These are phyloP conservation scores for Paragyromitra xinjiangensis DNA, from an alignment of 495 filamentous ascomycete genomes.

Conservation along the genomic window DNA sequence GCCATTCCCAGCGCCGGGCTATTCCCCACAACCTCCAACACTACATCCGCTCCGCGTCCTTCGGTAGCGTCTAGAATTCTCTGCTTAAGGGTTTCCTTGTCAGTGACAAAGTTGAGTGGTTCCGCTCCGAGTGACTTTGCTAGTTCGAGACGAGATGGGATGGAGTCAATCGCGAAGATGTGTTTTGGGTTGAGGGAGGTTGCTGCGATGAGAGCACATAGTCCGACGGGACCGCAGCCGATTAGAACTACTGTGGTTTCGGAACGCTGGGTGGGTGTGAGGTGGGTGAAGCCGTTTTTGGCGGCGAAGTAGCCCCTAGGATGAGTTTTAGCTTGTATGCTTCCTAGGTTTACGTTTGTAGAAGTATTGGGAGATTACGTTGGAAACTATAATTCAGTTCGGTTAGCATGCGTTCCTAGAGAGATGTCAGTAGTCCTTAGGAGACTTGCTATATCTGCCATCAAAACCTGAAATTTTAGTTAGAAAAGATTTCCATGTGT, in stretches of 20 bases:
- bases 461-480: constrained; percentile 65
- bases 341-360: not conserved
- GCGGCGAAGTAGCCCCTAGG: constrained; percentile 91
- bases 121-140: constrained; percentile 83
- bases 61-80: constrained; percentile 80
- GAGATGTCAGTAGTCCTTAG: not conserved
- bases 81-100: constrained; percentile 72
- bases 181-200: constrained; percentile 81
- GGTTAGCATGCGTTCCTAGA: constrained; percentile 40
- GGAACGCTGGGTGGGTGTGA: constrained; percentile 68
- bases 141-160: constrained; percentile 78
- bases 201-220: constrained; percentile 87
- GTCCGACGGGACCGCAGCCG: constrained; percentile 87
- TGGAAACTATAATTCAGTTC: constrained; percentile 37
- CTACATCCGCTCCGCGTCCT: constrained; percentile 86
- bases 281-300: constrained; percentile 77
- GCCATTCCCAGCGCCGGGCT: constrained; percentile 82
- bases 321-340: constrained; percentile 12
- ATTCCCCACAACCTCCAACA: constrained; percentile 90
- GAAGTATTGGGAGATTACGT: constrained; percentile 34
- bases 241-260: constrained; percentile 82
- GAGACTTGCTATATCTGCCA: constrained; percentile 75
- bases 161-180: constrained; percentile 84
- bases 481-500: not conserved
- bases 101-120: constrained; percentile 79